Evolutionary conservation across 2,329 filamentous ascomycete species (phyloP).

Genomic region (Westerdykella aurantiaca): DNA sequence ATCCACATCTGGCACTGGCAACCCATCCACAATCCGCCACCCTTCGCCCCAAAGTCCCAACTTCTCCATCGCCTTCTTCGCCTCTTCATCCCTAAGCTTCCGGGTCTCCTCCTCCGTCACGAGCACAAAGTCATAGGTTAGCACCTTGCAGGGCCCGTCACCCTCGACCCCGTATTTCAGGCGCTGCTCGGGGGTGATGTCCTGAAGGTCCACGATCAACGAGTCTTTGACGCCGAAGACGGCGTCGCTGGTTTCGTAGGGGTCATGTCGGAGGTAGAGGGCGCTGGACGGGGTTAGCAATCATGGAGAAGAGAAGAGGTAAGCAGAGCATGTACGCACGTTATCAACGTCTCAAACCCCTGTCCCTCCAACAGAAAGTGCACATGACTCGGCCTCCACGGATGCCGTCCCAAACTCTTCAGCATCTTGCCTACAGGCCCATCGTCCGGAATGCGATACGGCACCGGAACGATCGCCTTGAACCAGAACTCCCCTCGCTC

Average conservation of each 20-base stretch:
- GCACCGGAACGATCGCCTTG: slow-evolving; percentile 74
- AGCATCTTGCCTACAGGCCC: slow-evolving; percentile 56
- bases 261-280: slow-evolving; percentile 69
- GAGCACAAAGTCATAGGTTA: slow-evolving; percentile 73
- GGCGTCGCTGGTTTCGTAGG: slow-evolving; percentile 76
- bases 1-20: slow-evolving; percentile 68
- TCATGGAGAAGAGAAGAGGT: not conserved
- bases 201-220: slow-evolving; percentile 44
- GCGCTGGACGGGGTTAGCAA: slow-evolving; percentile 47
- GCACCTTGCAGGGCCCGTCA: slow-evolving; percentile 44
- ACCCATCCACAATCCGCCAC: slow-evolving; percentile 68
- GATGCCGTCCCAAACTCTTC: slow-evolving; percentile 24
- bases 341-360: slow-evolving; percentile 65
- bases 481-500: slow-evolving; percentile 76
- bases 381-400: slow-evolving; percentile 37
- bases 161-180: slow-evolving; percentile 56
- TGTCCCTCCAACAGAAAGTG: slow-evolving; percentile 60
- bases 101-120: slow-evolving; percentile 65
- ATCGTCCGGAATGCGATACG: slow-evolving; percentile 79
- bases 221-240: slow-evolving; percentile 85
- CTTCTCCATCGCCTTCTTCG: slow-evolving; percentile 60
- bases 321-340: slow-evolving; percentile 52
- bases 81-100: slow-evolving; percentile 60
- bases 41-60: slow-evolving; percentile 51
- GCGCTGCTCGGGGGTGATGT: slow-evolving; percentile 23